Evolutionary conservation across 345 rosid species (phyloP).

Genomic region (Boechera retrofracta): DNA sequence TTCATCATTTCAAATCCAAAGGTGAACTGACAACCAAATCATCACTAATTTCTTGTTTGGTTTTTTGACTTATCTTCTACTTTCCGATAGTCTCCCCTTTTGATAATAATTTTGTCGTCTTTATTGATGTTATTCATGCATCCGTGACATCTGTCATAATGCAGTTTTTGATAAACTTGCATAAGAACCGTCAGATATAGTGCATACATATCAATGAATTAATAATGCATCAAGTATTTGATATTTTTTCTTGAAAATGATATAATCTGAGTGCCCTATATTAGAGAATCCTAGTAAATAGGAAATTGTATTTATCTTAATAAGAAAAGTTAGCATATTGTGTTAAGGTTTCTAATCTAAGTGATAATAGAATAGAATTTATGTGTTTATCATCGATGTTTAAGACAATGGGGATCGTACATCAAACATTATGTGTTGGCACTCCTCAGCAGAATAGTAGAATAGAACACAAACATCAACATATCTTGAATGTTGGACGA

Average conservation of each 20-base stretch:
- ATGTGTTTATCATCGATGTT: no score
- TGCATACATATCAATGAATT: background rate
- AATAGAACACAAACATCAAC: no score
- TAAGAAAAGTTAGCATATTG: no score
- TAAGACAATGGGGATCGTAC: no score
- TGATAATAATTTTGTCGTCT: background rate
- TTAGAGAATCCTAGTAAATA: no score
- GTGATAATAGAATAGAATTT: no score
- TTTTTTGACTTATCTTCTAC: background rate
- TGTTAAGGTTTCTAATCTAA: no score
- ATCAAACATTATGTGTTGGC: no score
- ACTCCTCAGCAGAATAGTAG: no score
- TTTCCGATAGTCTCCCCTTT: background rate
- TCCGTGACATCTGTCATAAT: background rate
- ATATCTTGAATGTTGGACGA: no score
- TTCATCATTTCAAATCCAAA: background rate
- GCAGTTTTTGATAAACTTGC: background rate
- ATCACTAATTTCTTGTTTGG: background rate
- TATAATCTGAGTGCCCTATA: background rate
- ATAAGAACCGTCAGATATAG: background rate
- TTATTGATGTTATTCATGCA: background rate
- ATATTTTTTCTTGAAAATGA: background rate
- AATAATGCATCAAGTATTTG: background rate
- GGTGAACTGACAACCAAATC: background rate
- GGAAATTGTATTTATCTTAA: no score